These are phyloP conservation scores for Chalara sp. DNA, from an alignment of 2,329 filamentous ascomycete genomes.

Conservation along the genomic window DNA sequence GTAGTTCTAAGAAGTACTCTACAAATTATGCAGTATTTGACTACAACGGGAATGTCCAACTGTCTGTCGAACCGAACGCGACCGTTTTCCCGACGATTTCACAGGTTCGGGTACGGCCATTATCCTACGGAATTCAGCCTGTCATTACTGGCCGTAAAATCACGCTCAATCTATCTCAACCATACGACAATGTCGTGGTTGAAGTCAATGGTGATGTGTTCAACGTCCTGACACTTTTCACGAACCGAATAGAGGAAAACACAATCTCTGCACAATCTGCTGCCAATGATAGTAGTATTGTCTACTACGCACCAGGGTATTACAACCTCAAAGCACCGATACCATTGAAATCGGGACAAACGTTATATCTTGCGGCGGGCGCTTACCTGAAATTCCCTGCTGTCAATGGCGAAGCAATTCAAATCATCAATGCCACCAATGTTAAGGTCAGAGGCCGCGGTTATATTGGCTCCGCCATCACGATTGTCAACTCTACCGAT, in stretches of 20 bases:
- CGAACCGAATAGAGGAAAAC: conserved; percentile 16
- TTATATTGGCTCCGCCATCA: conserved; percentile 13
- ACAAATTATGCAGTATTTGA: conserved; percentile 13
- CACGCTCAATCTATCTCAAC: conserved; percentile 6
- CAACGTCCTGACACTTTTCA: conserved; percentile 21
- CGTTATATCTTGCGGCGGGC: conserved; percentile 16
- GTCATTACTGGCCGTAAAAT: conserved; percentile 5
- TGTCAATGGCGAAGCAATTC: conserved; percentile 5
- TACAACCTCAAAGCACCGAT: conserved; percentile 6
- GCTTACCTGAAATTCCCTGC: conserved; percentile 5
- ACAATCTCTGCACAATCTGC: not conserved
- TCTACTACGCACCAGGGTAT: conserved; percentile 25
- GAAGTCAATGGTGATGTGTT: conserved; percentile 24
- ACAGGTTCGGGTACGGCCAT: conserved; percentile 8
- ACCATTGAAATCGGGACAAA: conserved; percentile 10
- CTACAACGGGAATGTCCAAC: conserved; percentile 9
- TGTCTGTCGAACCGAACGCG: conserved; percentile 7
- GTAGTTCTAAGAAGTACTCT: not conserved
- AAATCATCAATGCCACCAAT: conserved; percentile 14
- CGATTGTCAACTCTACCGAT: conserved; percentile 8
- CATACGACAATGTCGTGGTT: conserved; percentile 12
- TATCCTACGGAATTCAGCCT: conserved; percentile 11
- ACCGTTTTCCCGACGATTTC: not conserved
- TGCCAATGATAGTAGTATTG: conserved; percentile 9
- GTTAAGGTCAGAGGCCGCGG: conserved; percentile 20